Evolutionary conservation across 257 asterid species (phyloP), one percentile per base, ranked within the genome.

Genomic region (Salvia miltiorrhiza): DNA sequence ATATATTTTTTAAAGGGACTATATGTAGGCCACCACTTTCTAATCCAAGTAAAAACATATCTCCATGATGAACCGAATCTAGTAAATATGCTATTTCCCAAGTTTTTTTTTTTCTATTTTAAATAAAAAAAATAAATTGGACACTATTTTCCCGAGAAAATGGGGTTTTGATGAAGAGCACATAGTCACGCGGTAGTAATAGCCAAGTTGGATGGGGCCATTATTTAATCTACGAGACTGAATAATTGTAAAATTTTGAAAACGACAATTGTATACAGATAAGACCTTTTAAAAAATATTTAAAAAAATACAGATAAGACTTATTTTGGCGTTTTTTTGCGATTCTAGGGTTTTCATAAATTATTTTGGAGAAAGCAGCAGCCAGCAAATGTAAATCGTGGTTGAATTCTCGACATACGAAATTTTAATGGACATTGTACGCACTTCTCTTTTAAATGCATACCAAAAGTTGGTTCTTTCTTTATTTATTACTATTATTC

Each of bases 381-480:
- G 41, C 48, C 24, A 50, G 71, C 39, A 65, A 47, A 64, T 55
- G 28, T 75, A 44, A 56, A 40, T 52, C 48, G 76, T 63, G 63
- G 60, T 32, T 40, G 5, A 32, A 48, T 67, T n/a, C 6, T 54
- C 23, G 10, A 62, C 70, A 63, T 33, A 33, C 67, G 56, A 30
- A 53, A n/a, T 47, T 44, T 50, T 4, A 53, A 1, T 21, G 17
- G 50, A 21, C 13, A 30, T 54, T 54, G 13, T 50, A 20, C 30
- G 19, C 2, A n/a, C 4, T 50, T 47, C 5, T 10, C 56, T 20
- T 49, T 9, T 50, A 30, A 30, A 30, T 30, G 24, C 24, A 17
- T 47, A 7, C 20, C 10, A 6, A 47, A 7, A 47, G 35, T 30
- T 30, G 35, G 19, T 19, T 6, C 9, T 48, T 8, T 48, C 5